Percentiles rank a stretch among this genome's conserved stretches.
phyloP scores from a whole-genome alignment of 306 rosid species.

The Citrullus amarus region DNA sequence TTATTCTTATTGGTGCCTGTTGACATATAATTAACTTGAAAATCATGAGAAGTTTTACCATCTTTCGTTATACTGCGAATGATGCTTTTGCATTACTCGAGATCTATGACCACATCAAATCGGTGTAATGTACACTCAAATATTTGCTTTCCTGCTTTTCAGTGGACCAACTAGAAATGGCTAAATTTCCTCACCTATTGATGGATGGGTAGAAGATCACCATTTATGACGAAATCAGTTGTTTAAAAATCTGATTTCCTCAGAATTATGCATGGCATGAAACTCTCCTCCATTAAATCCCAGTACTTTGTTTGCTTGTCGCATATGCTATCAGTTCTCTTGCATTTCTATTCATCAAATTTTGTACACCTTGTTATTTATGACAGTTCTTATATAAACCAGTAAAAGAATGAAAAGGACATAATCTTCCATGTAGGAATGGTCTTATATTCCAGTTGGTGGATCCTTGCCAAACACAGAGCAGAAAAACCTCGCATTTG shows the following conservation, averaged over 20 bases:
- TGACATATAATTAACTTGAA: neutral
- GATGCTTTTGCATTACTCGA: neutral
- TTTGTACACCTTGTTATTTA: neutral
- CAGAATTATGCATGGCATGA: neutral
- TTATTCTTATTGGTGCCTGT: neutral
- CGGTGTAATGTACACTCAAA: neutral
- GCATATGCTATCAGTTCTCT: neutral
- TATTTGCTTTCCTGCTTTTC: neutral
- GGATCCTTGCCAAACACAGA: slow-evolving; percentile 94
- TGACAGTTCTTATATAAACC: neutral
- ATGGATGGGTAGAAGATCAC: neutral
- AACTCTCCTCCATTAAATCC: neutral
- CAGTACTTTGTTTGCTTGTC: neutral
- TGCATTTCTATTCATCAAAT: neutral
- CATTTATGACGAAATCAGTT: neutral
- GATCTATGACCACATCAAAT: neutral
- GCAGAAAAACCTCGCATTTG: slow-evolving; percentile 93
- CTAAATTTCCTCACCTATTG: neutral
- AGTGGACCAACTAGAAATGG: neutral
- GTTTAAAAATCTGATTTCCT: neutral
- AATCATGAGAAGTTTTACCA: neutral
- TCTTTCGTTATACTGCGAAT: neutral
- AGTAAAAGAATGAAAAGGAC: neutral
- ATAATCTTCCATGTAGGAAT: slow-evolving; percentile 45
- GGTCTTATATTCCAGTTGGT: slow-evolving; percentile 99